Base-by-base conservation (phyloP, 352 stramenopile species). In the Phytophthora cryptogea region DNA sequence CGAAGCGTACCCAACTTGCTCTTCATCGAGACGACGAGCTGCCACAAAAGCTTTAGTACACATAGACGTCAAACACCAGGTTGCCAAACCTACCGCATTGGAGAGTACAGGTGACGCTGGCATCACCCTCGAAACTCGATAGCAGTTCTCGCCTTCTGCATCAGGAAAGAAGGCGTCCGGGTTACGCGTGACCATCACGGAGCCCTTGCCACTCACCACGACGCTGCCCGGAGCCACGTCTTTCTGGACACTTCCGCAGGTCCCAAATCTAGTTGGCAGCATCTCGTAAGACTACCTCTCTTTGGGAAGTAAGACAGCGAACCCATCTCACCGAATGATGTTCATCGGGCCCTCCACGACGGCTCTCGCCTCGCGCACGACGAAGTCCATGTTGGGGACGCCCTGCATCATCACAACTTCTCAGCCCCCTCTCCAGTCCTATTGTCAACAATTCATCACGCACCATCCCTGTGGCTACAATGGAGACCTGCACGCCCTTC, bases 341-440 rank as follows among this genome's bases (percentile, higher is more conserved):
- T 31, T 67, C 65, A 90, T 80, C 4, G 72, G 66, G 0, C 79
- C 79, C 8, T 68, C 39, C 3, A 86, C 71, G 20, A 89, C 63
- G 9, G 66, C 70, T 23, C 78, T 63, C n/a, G 70, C 68, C 60
- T 91, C 82, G 28, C 82, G 70, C 14, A 90, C 80, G 16, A 89
- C 63, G 59, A 91, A 91, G 59, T 91, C 82, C 80, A 91, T 91
- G 56, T 89, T 91, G 9, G 82, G 62, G 9, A 63, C 66, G 8
- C 82, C 82, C 70, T 82, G 17, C 31, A 27, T 10, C 20, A 46
- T 1, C n/a, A 32, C 30, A n/a, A 49, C 1, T 6, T n/a, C 6
- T 41, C n/a, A 41, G 10, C 14, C 10, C 32, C 32, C 36, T 20
- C n/a, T 41, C 36, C 36, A 41, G 20, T 14, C 13, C 36, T 5